Evolutionary conservation across 768 basidiomycete species (phyloP).

Genomic region (Thelephora ganbajun): DNA sequence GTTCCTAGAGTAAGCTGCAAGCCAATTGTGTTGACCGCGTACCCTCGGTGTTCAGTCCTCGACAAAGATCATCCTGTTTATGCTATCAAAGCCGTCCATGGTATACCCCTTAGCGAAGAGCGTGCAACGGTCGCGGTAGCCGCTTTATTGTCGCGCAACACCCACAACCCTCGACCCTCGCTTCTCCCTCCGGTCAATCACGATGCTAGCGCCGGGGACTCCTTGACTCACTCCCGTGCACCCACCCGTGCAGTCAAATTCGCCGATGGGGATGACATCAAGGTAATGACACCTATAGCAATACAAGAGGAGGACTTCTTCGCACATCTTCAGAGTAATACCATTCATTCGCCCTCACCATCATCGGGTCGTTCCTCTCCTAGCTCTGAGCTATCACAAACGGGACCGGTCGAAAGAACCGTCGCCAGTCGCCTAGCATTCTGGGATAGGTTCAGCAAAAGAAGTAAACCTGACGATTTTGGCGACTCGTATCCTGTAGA

Average conservation of each 20-base stretch:
- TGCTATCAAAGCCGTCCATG: conserved; percentile 49
- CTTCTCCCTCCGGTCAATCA: conserved; percentile 17
- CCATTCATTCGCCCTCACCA: conserved; percentile 13
- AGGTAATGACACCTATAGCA: conserved; percentile 25
- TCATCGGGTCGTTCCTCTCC: conserved; percentile 41
- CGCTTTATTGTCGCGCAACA: conserved; percentile 37
- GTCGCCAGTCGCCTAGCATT: conserved; percentile 59
- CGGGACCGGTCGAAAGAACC: conserved; percentile 43
- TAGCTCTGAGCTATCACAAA: conserved; percentile 29
- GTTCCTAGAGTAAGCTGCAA: conserved; percentile 16
- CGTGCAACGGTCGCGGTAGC: conserved; percentile 42
- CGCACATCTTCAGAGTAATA: conserved; percentile 4
- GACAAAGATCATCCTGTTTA: conserved; percentile 50
- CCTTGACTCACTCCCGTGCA: not conserved
- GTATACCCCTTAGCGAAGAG: conserved; percentile 59
- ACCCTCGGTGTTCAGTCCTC: conserved; percentile 35
- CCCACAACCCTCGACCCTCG: conserved; percentile 30
- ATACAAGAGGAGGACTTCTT: conserved; percentile 9
- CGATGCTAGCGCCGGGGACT: conserved; percentile 5
- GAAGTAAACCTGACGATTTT: conserved; percentile 3
- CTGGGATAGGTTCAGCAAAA: conserved; percentile 50
- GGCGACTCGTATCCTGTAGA: conserved; percentile 7
- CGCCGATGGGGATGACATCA: conserved; percentile 30
- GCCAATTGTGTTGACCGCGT: conserved; percentile 1
- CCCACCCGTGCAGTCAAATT: conserved; percentile 38